Evolutionary conservation across 1,139 yeast species (phyloP).

Genomic region (Magnusiomyces sp.): DNA sequence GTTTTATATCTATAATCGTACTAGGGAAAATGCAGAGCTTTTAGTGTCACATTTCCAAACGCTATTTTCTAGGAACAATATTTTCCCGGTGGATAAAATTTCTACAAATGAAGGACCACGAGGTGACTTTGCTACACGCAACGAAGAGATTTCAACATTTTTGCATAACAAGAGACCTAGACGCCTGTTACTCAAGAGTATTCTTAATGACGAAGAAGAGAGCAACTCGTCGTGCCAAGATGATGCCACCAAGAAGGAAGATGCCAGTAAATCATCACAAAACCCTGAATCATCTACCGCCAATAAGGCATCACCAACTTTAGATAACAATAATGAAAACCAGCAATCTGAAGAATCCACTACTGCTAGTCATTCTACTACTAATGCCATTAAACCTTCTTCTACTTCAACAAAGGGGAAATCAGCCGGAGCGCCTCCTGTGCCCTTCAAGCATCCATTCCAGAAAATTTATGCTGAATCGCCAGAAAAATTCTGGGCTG

Average conservation of each 20-base stretch:
- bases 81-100: too few relatives aligned
- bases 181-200: neutral
- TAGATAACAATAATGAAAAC: neutral
- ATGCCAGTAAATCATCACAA: neutral
- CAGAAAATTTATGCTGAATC: too few relatives aligned
- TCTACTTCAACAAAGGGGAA: too few relatives aligned
- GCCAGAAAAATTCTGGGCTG: neutral
- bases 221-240: neutral
- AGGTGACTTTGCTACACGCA: too few relatives aligned
- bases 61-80: too few relatives aligned
- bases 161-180: neutral
- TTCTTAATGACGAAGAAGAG: constrained; percentile 1
- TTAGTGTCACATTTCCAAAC: constrained; percentile 29
- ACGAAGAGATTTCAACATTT: too few relatives aligned
- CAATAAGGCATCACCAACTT: neutral
- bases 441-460: too few relatives aligned
- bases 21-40: constrained; percentile 47
- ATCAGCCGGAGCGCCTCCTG: too few relatives aligned
- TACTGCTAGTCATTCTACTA: neutral
- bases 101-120: too few relatives aligned
- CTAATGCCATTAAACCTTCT: neutral
- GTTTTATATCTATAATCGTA: constrained; percentile 68
- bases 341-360: neutral
- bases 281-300: neutral
- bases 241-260: neutral